Evolutionary conservation across 1,139 yeast genomes (phyloP), one percentile per base, ranked within the genome.

Genomic region (Zygosaccharomyces sapae): DNA sequence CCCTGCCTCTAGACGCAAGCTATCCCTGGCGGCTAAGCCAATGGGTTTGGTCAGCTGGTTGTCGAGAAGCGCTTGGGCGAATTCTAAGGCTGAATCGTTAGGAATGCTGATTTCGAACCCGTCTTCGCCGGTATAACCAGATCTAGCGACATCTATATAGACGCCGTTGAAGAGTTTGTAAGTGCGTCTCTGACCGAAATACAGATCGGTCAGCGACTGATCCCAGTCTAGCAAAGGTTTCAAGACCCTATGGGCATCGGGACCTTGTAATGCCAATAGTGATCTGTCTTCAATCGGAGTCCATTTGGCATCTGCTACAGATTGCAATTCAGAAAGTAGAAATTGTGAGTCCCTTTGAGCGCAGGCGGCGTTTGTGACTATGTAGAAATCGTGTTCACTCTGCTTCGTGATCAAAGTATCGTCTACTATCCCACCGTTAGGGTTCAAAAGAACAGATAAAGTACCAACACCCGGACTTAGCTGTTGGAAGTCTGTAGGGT

Each of bases 71-170:
- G 77, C 71, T 53, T 76, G 71, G 48, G 94, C 81, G 57, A 92
- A 79, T 2, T 76, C 79, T 42, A 73, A 68, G 2, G 92, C 82
- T 44, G 79, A 79, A 5, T 68, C 66, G 47, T 76, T 76, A 13
- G 92, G 87, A 51, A 92, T 81, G 7, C 95, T 84, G 52, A 92
- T 77, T 64, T 92, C 98, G 67, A 92, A 90, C 1, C 98, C 98
- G 65, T 92, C 98, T 69, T 92, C 98, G 25, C 98, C 98, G 3
- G 98, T 92, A 71, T 92, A 92, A 1, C 98, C 98, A 24, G 96
- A 87, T 68, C 98, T 83, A 6, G 96, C 88, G 30, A 87, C 76
- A 62, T 88, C 95, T 50, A 86, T 50, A 12, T 47, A 41, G 45
- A 61, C 67, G 13, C 74, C 74, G 33, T 70, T 65, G 25, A 58